Evolutionary conservation across 192 early-diverging fungal species (phyloP).

Genomic region (Jimgerdemannia flammicorona): DNA sequence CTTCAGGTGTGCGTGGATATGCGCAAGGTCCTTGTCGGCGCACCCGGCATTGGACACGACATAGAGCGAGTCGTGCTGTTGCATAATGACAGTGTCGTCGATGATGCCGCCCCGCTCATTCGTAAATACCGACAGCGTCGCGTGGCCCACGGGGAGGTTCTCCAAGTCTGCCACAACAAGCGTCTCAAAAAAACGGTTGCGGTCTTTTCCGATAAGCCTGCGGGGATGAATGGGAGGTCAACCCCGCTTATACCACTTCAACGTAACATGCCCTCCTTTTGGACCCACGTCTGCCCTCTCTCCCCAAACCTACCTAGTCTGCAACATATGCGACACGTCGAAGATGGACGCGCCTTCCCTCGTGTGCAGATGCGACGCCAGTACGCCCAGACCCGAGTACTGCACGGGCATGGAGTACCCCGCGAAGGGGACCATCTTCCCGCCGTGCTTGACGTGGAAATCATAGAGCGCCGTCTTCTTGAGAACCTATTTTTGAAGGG

Average conservation of each 20-base stretch:
- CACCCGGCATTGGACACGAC: slow-evolving; percentile 97
- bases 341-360: slow-evolving; percentile 89
- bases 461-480: slow-evolving; percentile 87
- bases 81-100: slow-evolving; percentile 96
- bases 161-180: slow-evolving; percentile 86
- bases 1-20: slow-evolving; percentile 76
- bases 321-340: slow-evolving; percentile 99
- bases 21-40: slow-evolving; percentile 93
- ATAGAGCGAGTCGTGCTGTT: slow-evolving; percentile 76
- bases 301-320: slow-evolving; percentile 61
- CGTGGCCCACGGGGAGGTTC: slow-evolving; percentile 71
- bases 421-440: slow-evolving; percentile 97
- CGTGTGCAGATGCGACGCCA: slow-evolving; percentile 89
- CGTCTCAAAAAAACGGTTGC: slow-evolving; percentile 81
- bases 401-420: slow-evolving; percentile 97
- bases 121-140: slow-evolving; percentile 91
- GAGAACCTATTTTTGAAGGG: slow-evolving; percentile 8
- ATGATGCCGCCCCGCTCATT: slow-evolving; percentile 97
- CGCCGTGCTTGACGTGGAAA: slow-evolving; percentile 88
- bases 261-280: background rate
- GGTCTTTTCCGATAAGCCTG: slow-evolving; percentile 84
- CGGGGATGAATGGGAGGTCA: background rate
- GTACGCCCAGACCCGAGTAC: slow-evolving; percentile 78
- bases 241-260: background rate
- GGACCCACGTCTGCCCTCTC: too few relatives aligned